Evolutionary conservation across 352 stramenopile species (phyloP).

Genomic region (Globisporangium nunn): DNA sequence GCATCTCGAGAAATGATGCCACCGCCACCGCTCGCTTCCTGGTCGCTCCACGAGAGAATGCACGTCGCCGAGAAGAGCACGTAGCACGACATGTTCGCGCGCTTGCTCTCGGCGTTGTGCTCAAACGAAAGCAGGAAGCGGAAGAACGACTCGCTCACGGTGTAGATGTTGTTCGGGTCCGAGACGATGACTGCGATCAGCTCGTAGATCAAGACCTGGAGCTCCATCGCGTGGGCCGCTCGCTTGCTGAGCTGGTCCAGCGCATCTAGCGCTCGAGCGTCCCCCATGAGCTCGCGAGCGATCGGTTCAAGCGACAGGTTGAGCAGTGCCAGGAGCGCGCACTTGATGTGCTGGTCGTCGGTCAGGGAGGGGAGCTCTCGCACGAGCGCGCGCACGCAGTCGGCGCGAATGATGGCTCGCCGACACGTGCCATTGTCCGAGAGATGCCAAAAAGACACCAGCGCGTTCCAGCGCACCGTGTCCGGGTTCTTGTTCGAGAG

Average conservation of each 20-base stretch:
- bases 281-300: slow-evolving; percentile 34
- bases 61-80: slow-evolving; percentile 54
- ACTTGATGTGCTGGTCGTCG: slow-evolving; percentile 30
- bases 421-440: slow-evolving; percentile 44
- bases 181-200: slow-evolving; percentile 54
- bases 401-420: slow-evolving; percentile 32
- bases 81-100: slow-evolving; percentile 34
- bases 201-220: slow-evolving; percentile 29
- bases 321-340: slow-evolving; percentile 28
- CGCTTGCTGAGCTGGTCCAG: slow-evolving; percentile 24
- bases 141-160: slow-evolving; percentile 37
- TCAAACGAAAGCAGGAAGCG: slow-evolving; percentile 46
- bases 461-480: slow-evolving; percentile 30
- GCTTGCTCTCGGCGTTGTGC: slow-evolving; percentile 15
- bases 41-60: slow-evolving; percentile 55
- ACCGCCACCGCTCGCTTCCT: slow-evolving; percentile 11
- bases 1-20: slow-evolving; percentile 5
- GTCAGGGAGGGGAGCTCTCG: slow-evolving; percentile 28
- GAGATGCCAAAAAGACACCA: slow-evolving; percentile 28
- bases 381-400: slow-evolving; percentile 40
- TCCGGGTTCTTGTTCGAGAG: slow-evolving; percentile 18
- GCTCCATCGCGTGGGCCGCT: slow-evolving; percentile 4
- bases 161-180: slow-evolving; percentile 31
- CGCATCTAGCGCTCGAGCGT: slow-evolving; percentile 25
- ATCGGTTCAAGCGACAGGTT: slow-evolving; percentile 17